A percentile compares a stretch with the other conserved stretches of the same genome.
Conservation (phyloP, 73 alveolate genomes). For the Stentor roeselii region DNA sequence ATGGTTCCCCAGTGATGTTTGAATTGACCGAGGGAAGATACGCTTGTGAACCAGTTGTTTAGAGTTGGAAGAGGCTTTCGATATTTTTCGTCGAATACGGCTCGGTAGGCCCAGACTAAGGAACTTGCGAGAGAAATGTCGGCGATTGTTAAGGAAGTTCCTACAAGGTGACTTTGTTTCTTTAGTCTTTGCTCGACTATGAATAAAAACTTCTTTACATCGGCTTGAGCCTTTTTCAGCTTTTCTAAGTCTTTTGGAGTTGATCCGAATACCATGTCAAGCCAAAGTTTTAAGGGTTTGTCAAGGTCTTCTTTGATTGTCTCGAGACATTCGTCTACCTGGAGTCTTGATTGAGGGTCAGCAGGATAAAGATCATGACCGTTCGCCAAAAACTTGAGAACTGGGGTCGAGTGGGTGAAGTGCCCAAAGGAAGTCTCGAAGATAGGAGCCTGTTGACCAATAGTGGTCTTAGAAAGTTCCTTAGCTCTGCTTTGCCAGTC, state of each 20-base stretch:
- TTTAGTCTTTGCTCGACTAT: conserved; percentile 61
- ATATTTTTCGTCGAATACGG: conserved; percentile 59
- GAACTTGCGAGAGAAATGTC: conserved; percentile 73
- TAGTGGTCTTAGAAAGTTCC: background rate
- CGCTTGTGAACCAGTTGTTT: conserved; percentile 58
- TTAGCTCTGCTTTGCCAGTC: background rate
- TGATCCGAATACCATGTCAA: conserved; percentile 74
- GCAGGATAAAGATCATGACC: conserved; percentile 5
- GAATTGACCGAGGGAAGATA: conserved; percentile 64
- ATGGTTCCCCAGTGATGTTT: conserved; percentile 65
- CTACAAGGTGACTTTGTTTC: conserved; percentile 67
- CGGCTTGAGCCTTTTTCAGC: conserved; percentile 45
- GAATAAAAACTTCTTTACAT: conserved; percentile 49
- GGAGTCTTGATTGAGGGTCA: conserved; percentile 24
- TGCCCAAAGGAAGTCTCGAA: background rate
- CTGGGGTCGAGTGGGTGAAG: background rate
- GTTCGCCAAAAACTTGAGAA: background rate
- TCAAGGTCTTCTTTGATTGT: conserved; percentile 54
- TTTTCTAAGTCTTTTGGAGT: conserved; percentile 51
- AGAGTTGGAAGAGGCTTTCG: conserved; percentile 70
- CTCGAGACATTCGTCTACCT: conserved; percentile 72
- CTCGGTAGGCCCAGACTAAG: conserved; percentile 61
- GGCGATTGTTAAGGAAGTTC: conserved; percentile 87
- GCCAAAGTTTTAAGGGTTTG: conserved; percentile 44
- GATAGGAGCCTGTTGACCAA: background rate